phyloP scores from a whole-genome alignment of 306 rosid species.

The Cajanus cajan region DNA sequence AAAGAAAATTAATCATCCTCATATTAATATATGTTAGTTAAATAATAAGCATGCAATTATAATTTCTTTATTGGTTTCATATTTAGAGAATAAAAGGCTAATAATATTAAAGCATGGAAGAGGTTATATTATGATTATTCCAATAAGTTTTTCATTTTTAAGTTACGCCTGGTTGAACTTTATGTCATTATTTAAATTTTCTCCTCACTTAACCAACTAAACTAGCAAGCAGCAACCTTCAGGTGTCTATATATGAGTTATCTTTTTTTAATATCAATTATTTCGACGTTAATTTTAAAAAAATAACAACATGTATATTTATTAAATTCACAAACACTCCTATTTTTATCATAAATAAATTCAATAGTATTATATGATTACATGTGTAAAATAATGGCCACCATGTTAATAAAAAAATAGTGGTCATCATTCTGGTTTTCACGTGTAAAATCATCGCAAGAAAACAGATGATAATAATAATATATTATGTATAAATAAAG shows the following conservation, averaged over 20 bases:
- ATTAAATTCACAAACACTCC: neutral
- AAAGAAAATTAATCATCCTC: neutral
- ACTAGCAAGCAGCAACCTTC: neutral
- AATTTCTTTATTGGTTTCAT: neutral
- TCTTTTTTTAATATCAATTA: too few relatives aligned
- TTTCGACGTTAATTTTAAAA: neutral
- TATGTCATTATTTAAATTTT: neutral
- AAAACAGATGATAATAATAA: neutral
- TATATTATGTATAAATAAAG: neutral
- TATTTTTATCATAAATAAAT: neutral
- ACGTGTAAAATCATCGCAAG: conserved; percentile 1
- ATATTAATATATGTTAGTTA: neutral
- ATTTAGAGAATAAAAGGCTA: neutral
- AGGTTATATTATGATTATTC: neutral
- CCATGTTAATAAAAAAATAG: neutral
- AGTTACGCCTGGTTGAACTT: neutral
- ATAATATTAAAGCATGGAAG: neutral
- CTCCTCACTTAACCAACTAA: neutral
- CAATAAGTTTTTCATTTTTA: neutral
- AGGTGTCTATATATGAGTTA: neutral
- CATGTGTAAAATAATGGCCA: neutral
- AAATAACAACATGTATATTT: neutral
- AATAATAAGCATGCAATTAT: neutral
- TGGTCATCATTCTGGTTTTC: neutral
- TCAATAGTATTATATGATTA: neutral